Evolutionary conservation across 495 filamentous ascomycete species (phyloP).

Genomic region (Tetracladium marchalianum): DNA sequence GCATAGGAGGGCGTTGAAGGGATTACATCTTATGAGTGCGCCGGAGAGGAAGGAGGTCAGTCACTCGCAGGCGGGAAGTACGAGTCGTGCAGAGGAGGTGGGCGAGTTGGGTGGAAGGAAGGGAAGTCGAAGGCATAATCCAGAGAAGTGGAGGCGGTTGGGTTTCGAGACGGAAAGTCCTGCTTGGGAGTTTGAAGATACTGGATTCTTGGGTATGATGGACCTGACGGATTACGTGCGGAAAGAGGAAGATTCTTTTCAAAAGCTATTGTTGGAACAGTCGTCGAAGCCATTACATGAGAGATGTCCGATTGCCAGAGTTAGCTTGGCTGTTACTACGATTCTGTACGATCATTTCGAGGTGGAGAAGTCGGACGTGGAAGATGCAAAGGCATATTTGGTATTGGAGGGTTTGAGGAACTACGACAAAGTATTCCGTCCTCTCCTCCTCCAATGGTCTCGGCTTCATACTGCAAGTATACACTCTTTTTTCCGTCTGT

Average conservation of each 20-base stretch:
- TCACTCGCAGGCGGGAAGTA: conserved; percentile 23
- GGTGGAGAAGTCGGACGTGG: conserved; percentile 75
- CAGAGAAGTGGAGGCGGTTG: conserved; percentile 87
- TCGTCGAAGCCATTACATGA: conserved; percentile 58
- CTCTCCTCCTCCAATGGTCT: conserved; percentile 88
- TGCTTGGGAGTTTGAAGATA: conserved; percentile 69
- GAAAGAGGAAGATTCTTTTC: conserved; percentile 84
- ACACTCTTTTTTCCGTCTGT: conserved; percentile 85
- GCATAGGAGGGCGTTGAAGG: conserved; percentile 50
- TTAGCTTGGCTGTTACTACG: conserved; percentile 77
- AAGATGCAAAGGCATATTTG: conserved; percentile 69
- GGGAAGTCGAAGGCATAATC: conserved; percentile 60
- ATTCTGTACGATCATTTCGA: conserved; percentile 95
- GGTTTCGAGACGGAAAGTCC: conserved; percentile 91
- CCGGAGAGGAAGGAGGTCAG: conserved; percentile 40
- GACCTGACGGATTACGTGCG: conserved; percentile 88
- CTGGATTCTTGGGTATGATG: conserved; percentile 94
- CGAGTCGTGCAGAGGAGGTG: conserved; percentile 11
- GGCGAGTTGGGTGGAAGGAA: conserved; percentile 31
- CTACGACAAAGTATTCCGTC: conserved; percentile 80
- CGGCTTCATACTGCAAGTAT: conserved; percentile 83
- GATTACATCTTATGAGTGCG: conserved; percentile 55
- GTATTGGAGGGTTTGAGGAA: conserved; percentile 63
- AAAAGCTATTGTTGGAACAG: conserved; percentile 86
- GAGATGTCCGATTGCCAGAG: conserved; percentile 80